Evolutionary conservation across 1,284 basidiomycete genomes (phyloP).

Genomic region (Puccinia coronata): DNA sequence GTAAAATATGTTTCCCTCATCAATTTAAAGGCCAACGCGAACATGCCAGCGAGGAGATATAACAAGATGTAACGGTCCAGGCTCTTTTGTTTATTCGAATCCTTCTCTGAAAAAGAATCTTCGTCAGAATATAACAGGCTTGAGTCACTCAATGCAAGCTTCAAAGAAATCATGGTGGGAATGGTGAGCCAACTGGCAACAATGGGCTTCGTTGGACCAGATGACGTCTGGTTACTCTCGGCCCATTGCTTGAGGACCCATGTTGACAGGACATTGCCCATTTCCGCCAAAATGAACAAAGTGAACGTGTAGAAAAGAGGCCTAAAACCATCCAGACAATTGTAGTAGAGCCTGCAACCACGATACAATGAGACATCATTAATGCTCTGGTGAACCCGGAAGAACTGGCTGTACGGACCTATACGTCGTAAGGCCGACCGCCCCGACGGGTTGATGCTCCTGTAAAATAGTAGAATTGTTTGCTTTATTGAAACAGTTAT

Average conservation of each 20-base stretch:
- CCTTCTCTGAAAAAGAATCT: background rate
- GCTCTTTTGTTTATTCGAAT: background rate
- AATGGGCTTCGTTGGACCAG: background rate
- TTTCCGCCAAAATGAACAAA: slow-evolving; percentile 29
- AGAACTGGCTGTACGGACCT: slow-evolving; percentile 6
- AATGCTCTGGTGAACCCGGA: background rate
- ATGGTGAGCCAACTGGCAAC: background rate
- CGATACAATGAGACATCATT: background rate
- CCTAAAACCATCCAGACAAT: slow-evolving; percentile 28
- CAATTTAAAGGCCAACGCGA: slow-evolving; percentile 23
- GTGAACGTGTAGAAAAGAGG: slow-evolving; percentile 25
- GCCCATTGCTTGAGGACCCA: slow-evolving; percentile 37
- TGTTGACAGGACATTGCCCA: slow-evolving; percentile 30
- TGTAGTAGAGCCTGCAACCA: slow-evolving; percentile 25
- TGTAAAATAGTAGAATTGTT: too few species aligned
- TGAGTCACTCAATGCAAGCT: background rate
- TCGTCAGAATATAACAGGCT: background rate
- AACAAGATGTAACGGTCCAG: slow-evolving; percentile 19
- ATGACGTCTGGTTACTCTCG: slow-evolving; percentile 1
- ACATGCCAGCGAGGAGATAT: slow-evolving; percentile 28
- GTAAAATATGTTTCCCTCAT: slow-evolving; percentile 27
- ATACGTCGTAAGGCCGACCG: slow-evolving; percentile 29
- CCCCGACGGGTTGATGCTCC: slow-evolving; percentile 46
- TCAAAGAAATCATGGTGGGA: background rate
- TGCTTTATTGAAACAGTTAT: too few species aligned